Evolutionary conservation across 306 rosid genomes (phyloP).

Genomic region (Malus sieversii): DNA sequence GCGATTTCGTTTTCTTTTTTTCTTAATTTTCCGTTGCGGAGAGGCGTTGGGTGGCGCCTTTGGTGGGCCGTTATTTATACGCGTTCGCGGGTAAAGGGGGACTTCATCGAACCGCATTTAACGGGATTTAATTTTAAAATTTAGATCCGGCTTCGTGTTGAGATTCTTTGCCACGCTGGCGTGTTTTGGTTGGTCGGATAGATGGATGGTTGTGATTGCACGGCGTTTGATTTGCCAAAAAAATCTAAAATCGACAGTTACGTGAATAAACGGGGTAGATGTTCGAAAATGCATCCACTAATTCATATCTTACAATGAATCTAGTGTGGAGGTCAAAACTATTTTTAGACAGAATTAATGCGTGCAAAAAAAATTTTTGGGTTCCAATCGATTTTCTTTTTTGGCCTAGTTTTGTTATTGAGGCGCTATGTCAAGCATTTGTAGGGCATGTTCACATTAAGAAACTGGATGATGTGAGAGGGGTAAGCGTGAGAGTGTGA

Average conservation of each 20-base stretch:
- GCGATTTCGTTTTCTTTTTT: not conserved
- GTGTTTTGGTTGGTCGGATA: not conserved
- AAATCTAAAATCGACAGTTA: not conserved
- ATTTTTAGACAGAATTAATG: not conserved
- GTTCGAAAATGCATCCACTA: too few species aligned
- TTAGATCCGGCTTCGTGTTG: conserved; percentile 18
- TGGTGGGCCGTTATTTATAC: not conserved
- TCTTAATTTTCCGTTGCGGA: not conserved
- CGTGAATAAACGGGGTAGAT: not conserved
- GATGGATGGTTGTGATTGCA: not conserved
- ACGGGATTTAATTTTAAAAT: conserved; percentile 14
- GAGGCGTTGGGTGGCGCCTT: not conserved
- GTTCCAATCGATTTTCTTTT: too few species aligned
- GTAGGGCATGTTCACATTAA: not conserved
- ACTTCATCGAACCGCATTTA: conserved; percentile 7
- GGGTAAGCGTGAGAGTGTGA: not conserved
- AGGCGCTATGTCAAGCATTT: not conserved
- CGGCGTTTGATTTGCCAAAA: not conserved
- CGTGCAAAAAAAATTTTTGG: too few species aligned
- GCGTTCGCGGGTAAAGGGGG: not conserved
- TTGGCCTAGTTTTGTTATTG: too few species aligned
- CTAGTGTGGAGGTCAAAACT: not conserved
- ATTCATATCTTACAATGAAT: not conserved
- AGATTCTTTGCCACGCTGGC: not conserved
- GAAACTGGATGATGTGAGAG: not conserved